phyloP scores from a whole-genome alignment of 352 stramenopile genomes.

The Saprolegnia parasitica region DNA sequence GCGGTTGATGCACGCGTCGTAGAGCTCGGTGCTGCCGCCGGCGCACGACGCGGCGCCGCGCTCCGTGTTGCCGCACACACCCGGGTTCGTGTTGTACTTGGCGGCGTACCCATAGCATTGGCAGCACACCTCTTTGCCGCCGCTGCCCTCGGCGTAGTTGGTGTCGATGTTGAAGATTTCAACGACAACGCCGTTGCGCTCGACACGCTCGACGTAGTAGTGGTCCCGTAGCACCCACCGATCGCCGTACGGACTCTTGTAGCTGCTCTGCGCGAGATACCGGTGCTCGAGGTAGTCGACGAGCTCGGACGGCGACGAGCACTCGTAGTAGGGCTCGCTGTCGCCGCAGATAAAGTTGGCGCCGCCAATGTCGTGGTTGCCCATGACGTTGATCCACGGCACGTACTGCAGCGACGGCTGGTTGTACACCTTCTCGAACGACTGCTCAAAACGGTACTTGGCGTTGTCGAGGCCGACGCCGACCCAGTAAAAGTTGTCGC shows the following conservation, averaged over 20 bases:
- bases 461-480: slow-evolving; percentile 19
- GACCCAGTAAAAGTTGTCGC: slow-evolving; percentile 31
- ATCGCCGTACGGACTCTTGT: slow-evolving; percentile 74
- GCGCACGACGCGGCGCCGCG: slow-evolving; percentile 51
- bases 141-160: slow-evolving; percentile 80
- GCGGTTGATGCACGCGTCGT: slow-evolving; percentile 53
- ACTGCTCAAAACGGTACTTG: slow-evolving; percentile 22
- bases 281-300: slow-evolving; percentile 79
- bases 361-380: slow-evolving; percentile 30
- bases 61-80: slow-evolving; percentile 43
- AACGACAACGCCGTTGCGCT: slow-evolving; percentile 48
- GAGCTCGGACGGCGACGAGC: slow-evolving; percentile 61
- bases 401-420: slow-evolving; percentile 10
- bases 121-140: slow-evolving; percentile 79
- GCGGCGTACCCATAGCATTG: slow-evolving; percentile 85
- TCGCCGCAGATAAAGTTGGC: slow-evolving; percentile 27
- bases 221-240: slow-evolving; percentile 59
- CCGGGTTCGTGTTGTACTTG: slow-evolving; percentile 41
- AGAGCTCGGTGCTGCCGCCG: slow-evolving; percentile 48
- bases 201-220: slow-evolving; percentile 60
- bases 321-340: slow-evolving; percentile 52
- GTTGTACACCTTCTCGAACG: slow-evolving; percentile 28
- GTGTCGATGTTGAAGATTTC: slow-evolving; percentile 81
- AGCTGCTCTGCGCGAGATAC: slow-evolving; percentile 71
- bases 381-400: slow-evolving; percentile 24